Conservation (phyloP, 2,329 filamentous ascomycete genomes). For the Colletotrichum sp. region DNA sequence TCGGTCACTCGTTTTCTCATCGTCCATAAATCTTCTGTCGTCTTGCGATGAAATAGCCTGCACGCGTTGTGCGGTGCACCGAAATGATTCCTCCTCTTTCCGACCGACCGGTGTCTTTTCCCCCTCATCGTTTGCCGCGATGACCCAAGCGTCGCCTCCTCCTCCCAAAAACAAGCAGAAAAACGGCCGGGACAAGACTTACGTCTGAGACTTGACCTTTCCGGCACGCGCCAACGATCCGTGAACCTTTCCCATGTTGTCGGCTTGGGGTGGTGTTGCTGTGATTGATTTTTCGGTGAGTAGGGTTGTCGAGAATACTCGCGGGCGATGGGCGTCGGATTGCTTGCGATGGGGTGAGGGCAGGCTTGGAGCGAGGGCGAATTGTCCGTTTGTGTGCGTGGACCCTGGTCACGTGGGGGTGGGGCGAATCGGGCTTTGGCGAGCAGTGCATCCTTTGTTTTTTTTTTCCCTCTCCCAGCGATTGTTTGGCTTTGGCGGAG, state of each 20-base stretch:
- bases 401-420: slow-evolving; percentile 18
- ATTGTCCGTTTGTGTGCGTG: slow-evolving; percentile 15
- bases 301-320: slow-evolving; percentile 15
- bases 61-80: background rate
- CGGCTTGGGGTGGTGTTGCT: slow-evolving; percentile 25
- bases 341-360: slow-evolving; percentile 13
- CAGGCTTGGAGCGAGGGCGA: background rate
- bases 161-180: background rate
- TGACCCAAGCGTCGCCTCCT: background rate
- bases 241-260: slow-evolving; percentile 63
- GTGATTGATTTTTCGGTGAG: slow-evolving; percentile 15
- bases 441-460: background rate
- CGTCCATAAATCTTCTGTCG: background rate
- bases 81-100: background rate
- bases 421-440: background rate
- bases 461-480: background rate
- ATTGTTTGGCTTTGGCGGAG: background rate
- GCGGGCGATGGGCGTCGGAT: background rate
- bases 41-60: background rate
- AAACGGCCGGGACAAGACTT: slow-evolving; percentile 10
- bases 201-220: slow-evolving; percentile 97
- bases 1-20: background rate
- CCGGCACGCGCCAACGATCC: slow-evolving; percentile 92
- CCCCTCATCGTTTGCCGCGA: background rate
- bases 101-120: background rate